Conservation (phyloP, 164 flowering plant species). For the Euptelea pleiosperma region DNA sequence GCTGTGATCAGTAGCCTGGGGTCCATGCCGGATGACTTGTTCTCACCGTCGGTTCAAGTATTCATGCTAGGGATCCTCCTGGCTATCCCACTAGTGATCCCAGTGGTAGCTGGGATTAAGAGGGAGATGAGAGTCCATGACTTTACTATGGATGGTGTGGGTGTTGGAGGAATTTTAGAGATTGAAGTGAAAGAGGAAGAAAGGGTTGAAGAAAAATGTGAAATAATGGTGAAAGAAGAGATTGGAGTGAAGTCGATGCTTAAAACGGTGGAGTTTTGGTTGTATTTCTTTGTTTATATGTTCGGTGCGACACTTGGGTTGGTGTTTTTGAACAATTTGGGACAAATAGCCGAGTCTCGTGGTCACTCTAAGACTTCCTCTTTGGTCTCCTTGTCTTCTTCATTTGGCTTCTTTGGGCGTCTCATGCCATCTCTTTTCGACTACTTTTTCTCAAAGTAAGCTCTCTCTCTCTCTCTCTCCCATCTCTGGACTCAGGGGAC, state of each 20-base stretch:
- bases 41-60: slow-evolving; percentile 14
- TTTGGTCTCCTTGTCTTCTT: slow-evolving; percentile 76
- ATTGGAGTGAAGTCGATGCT: slow-evolving; percentile 56
- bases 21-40: background rate
- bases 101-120: slow-evolving; percentile 20
- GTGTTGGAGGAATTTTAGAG: slow-evolving; percentile 3
- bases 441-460: slow-evolving; percentile 51
- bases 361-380: slow-evolving; percentile 47
- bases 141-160: slow-evolving; percentile 15
- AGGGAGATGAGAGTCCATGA: slow-evolving; percentile 27
- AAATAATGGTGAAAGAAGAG: slow-evolving; percentile 42
- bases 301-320: slow-evolving; percentile 80
- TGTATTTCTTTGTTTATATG: slow-evolving; percentile 74
- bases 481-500: no score
- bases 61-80: slow-evolving; percentile 35
- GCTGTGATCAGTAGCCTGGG: slow-evolving; percentile 49
- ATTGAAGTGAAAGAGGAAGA: slow-evolving; percentile 10
- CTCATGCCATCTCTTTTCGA: slow-evolving; percentile 69
- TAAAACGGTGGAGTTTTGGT: slow-evolving; percentile 75
- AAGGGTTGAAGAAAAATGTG: background rate
- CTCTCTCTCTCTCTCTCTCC: slow-evolving; percentile 10
- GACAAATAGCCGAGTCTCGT: slow-evolving; percentile 91
- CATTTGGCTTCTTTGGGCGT: slow-evolving; percentile 89
- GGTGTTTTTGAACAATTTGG: slow-evolving; percentile 80
- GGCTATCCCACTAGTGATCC: slow-evolving; percentile 38